These are phyloP conservation scores for Cyberlindnera bimundalis DNA, from an alignment of 805 yeast genomes.

Conservation along the genomic window DNA sequence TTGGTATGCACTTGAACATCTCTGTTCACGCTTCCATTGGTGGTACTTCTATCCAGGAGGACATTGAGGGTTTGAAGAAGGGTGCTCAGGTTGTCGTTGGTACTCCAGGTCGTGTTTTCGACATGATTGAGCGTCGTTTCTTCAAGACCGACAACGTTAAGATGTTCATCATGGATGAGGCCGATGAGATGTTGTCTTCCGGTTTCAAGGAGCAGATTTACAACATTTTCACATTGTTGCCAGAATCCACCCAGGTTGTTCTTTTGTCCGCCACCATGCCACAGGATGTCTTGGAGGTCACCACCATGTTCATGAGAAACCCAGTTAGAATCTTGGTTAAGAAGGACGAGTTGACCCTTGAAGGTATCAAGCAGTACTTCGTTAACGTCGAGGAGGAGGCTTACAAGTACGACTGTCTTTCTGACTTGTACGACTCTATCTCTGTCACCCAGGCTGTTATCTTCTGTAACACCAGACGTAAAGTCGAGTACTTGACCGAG, in stretches of 20 bases:
- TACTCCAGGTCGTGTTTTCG: conserved; percentile 97
- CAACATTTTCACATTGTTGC: conserved; percentile 86
- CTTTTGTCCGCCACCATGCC: conserved; percentile 95
- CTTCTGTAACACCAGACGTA: conserved; percentile 93
- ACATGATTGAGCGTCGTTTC: conserved; percentile 89
- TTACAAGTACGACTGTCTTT: conserved; percentile 90
- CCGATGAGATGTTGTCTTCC: conserved; percentile 90
- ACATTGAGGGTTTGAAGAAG: conserved; percentile 74
- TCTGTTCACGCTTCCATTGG: conserved; percentile 97
- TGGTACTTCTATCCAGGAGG: conserved; percentile 89
- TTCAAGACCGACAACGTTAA: conserved; percentile 80
- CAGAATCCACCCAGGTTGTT: conserved; percentile 88
- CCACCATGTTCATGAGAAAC: conserved; percentile 89
- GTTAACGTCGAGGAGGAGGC: conserved; percentile 90
- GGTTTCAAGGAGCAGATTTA: conserved; percentile 96
- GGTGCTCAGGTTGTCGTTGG: conserved; percentile 96
- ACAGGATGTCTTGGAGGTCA: conserved; percentile 84
- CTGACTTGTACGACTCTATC: conserved; percentile 92
- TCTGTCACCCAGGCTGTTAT: conserved; percentile 97
- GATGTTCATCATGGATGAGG: conserved; percentile 96
- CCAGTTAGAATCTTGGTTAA: conserved; percentile 93
- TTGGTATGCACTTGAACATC: conserved; percentile 87
- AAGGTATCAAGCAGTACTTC: conserved; percentile 92
- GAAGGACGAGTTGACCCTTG: conserved; percentile 92
- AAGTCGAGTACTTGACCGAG: conserved; percentile 85